A percentile compares a stretch with the other conserved stretches of the same genome.
Evolutionary conservation across 108 stramenopile genomes (phyloP).

Genomic region (Pseudonitzschia delicatissima): DNA sequence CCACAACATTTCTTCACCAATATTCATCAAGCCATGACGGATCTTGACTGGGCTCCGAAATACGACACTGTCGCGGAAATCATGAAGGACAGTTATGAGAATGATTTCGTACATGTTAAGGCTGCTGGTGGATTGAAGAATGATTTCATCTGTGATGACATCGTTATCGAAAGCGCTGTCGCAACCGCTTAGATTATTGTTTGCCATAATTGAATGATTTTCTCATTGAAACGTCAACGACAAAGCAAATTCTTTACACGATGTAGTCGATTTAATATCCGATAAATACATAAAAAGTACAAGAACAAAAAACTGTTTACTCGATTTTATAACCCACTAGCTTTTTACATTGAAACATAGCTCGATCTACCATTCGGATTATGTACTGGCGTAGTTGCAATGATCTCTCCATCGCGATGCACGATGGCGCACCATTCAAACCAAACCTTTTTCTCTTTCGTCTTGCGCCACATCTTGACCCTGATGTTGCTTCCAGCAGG

Average conservation of each 20-base stretch:
- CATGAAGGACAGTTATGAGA: conserved; percentile 32
- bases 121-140: conserved; percentile 30
- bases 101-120: conserved; percentile 34
- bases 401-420: conserved; percentile 45
- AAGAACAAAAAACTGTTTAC: too few species aligned
- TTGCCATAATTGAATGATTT: too few species aligned
- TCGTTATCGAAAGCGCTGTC: conserved; percentile 20
- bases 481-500: conserved; percentile 58
- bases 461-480: conserved; percentile 84
- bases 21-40: conserved; percentile 27
- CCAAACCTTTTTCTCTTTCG: conserved; percentile 80
- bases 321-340: too few species aligned
- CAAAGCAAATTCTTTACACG: too few species aligned
- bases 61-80: conserved; percentile 30
- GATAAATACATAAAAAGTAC: too few species aligned
- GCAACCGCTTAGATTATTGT: not conserved
- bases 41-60: conserved; percentile 33
- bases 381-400: conserved; percentile 59
- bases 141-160: conserved; percentile 33
- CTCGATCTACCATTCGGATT: conserved; percentile 90
- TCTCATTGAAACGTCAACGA: too few species aligned
- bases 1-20: conserved; percentile 38
- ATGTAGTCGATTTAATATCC: too few species aligned
- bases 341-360: conserved; percentile 55
- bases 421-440: conserved; percentile 95